Conservation (phyloP, 179 eudicot genomes). For the Spergularia azorica region DNA sequence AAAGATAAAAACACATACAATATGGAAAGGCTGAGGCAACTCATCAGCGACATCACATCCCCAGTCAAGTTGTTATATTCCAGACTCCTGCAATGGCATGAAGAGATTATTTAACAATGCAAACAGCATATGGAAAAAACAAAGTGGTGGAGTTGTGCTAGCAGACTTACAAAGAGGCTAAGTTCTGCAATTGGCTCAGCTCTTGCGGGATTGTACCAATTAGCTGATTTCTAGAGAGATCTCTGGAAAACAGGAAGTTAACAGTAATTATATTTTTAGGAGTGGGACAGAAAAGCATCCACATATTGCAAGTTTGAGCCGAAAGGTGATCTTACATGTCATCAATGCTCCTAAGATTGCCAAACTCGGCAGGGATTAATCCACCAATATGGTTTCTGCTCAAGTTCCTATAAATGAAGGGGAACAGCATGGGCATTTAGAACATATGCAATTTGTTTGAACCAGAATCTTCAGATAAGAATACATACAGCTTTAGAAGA, state of each 20-base stretch:
- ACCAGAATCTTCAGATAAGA: not conserved
- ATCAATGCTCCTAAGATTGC: conserved; percentile 85
- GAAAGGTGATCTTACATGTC: conserved; percentile 57
- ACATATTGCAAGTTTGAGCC: not conserved
- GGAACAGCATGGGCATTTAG: conserved; percentile 12
- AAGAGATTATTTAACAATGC: not conserved
- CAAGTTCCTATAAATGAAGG: conserved; percentile 52
- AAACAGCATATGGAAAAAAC: not conserved
- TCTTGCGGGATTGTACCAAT: conserved; percentile 77
- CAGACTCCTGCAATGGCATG: conserved; percentile 55
- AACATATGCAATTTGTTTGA: not conserved
- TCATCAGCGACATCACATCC: conserved; percentile 62
- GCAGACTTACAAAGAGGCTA: conserved; percentile 71
- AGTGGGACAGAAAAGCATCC: not conserved
- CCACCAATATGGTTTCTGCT: conserved; percentile 71
- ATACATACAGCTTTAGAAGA: conserved; percentile 81
- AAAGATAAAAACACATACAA: conserved; percentile 46
- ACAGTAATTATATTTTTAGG: not conserved
- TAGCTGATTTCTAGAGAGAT: conserved; percentile 77
- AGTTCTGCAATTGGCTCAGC: conserved; percentile 77
- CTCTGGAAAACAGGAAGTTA: conserved; percentile 43
- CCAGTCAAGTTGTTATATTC: conserved; percentile 87
- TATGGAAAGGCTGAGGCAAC: conserved; percentile 67
- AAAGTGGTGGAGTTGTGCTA: not conserved
- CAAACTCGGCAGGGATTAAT: conserved; percentile 79